phyloP scores from a whole-genome alignment of 352 stramenopile genomes.

The Phytopythium ostracodes region DNA sequence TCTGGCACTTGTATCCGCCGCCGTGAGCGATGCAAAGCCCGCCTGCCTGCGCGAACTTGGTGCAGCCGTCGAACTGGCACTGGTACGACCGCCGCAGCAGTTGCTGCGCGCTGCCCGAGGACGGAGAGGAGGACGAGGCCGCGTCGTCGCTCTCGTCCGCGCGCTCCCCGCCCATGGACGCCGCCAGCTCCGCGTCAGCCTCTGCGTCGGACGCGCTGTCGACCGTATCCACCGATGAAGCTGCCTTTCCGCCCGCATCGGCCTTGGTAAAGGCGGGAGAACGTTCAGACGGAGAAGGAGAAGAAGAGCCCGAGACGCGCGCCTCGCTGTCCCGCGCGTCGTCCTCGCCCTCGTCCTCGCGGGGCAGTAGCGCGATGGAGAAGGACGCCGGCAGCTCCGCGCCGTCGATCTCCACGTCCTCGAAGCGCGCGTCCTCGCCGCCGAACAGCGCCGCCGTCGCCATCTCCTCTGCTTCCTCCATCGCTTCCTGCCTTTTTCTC shows the following conservation, averaged over 20 bases:
- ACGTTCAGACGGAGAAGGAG: not conserved
- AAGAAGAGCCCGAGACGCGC: not conserved
- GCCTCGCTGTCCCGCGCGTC: not conserved
- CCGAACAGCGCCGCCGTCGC: constrained; percentile 48
- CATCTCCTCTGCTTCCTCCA: constrained; percentile 49
- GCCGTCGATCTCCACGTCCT: constrained; percentile 45
- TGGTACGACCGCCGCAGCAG: constrained; percentile 23
- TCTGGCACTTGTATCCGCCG: constrained; percentile 67
- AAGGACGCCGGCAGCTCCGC: constrained; percentile 47
- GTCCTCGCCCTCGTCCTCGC: constrained; percentile 16
- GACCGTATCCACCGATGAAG: not conserved
- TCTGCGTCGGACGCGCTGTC: not conserved
- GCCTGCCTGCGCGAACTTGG: constrained; percentile 59
- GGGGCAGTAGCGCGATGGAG: constrained; percentile 31
- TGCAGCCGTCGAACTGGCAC: constrained; percentile 46
- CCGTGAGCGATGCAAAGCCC: constrained; percentile 65
- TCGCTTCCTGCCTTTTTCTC: constrained; percentile 13
- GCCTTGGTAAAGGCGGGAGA: not conserved
- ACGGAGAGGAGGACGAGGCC: not conserved
- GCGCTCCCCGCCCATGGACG: not conserved
- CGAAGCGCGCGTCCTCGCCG: constrained; percentile 40
- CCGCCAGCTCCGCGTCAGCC: not conserved
- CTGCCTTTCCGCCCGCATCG: not conserved
- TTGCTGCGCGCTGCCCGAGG: not conserved
- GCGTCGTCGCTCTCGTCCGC: not conserved